Evolutionary conservation across 441 rosid genomes (phyloP), one percentile per base, ranked within the genome.

Genomic region (Jatropha multifida): DNA sequence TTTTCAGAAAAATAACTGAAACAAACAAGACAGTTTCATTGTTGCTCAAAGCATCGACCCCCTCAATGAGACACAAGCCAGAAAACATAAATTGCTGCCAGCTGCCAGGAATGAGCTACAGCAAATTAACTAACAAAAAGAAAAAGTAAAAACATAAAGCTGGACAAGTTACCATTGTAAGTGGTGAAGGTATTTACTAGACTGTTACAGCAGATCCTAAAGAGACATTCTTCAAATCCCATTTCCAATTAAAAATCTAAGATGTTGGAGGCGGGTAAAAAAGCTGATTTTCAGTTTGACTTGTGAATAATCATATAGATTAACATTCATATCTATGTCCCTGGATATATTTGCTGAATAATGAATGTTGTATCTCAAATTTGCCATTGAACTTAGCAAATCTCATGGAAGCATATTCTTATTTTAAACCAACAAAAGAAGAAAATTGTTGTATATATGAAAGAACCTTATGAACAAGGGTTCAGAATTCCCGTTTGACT

Each of bases 331-430:
- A 17, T 49, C 23, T 2, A 46, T 60, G 20, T 13, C 18, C 41
- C 40, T 6, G 44, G 27, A 20, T 7, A 73, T 63, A 23, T 20
- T 61, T 27, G 7, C 55, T n/a, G 32, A n/a, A 54, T 17, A 64
- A 14, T 20, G 42, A 59, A 27, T 32, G 4, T 7, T 55, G 26
- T 4, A 40, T 70, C 63, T 23, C 32, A 23, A 42, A 68, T 68
- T 58, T 55, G 44, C 63, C 40, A 55, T 4, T 70, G 49, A 38
- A 72, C 27, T 26, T 38, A 61, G 51, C 73, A n/a, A 62, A 72
- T 72, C 58, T n/a, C 56, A 48, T 48, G 58, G 14, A 63, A 26
- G 48, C 48, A 48, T 49, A 49, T 49, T 61, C 68, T 37, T 27
- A 32, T 4, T 37, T 61, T 48, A n/a, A 62, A 42, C 15, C 18